Evolutionary conservation across 2,329 filamentous ascomycete genomes (phyloP).

Genomic region (Colletotrichum sublineola): DNA sequence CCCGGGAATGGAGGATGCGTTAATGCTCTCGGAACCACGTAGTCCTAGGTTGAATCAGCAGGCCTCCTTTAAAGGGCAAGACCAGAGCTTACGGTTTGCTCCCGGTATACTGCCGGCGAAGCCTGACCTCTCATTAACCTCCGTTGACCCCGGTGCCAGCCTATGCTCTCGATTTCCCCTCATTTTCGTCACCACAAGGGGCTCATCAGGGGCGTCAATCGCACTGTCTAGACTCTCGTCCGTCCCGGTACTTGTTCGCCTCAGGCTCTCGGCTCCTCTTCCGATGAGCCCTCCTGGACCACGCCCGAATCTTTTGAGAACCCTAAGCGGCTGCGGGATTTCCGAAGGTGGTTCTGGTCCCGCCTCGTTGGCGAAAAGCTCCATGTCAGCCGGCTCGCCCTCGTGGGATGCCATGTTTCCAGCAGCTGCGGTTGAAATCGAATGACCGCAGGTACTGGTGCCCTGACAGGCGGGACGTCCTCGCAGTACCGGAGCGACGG

Average conservation of each 20-base stretch:
- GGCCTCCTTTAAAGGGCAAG: too few relatives aligned
- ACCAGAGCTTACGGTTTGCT: conserved; percentile 8
- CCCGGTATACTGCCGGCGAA: neutral
- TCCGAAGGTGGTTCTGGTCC: conserved; percentile 42
- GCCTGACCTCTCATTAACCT: neutral
- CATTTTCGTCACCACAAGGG: conserved; percentile 54
- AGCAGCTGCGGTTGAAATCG: conserved; percentile 4
- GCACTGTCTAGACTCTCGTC: conserved; percentile 47
- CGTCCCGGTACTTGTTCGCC: conserved; percentile 45
- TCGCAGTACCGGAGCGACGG: conserved; percentile 22
- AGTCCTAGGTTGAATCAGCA: neutral
- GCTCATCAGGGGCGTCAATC: conserved; percentile 45
- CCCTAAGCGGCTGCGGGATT: conserved; percentile 62
- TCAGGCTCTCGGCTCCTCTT: conserved; percentile 44
- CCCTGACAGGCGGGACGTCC: neutral
- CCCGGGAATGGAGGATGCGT: neutral
- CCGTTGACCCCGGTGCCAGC: neutral
- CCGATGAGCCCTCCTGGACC: conserved; percentile 4
- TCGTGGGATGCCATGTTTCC: conserved; percentile 53
- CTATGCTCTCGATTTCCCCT: conserved; percentile 43
- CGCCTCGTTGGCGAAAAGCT: conserved; percentile 49
- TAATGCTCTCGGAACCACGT: neutral
- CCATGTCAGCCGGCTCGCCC: conserved; percentile 48
- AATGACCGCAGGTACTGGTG: conserved; percentile 1
- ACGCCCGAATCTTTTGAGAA: conserved; percentile 57